Evolutionary conservation across 371 early-diverging fungal genomes (phyloP).

Genomic region (Rhizopus sp.): DNA sequence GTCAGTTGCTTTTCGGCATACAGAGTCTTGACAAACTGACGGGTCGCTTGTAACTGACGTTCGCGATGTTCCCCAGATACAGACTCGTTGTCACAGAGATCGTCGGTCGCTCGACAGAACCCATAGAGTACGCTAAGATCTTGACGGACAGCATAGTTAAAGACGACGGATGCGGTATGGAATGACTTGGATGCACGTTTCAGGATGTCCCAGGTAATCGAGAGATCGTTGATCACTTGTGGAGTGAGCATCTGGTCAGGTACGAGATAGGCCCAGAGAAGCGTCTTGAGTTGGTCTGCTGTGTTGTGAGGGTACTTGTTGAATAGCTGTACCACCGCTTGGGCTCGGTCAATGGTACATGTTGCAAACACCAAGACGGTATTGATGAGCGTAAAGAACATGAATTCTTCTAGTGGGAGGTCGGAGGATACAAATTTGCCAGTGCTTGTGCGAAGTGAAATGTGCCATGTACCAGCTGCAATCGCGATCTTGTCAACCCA

Average conservation of each 20-base stretch:
- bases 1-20: constrained; percentile 33
- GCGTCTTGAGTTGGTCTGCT: background rate
- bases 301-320: background rate
- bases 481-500: constrained; percentile 59
- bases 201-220: constrained; percentile 34
- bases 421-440: constrained; percentile 45
- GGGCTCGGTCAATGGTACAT: constrained; percentile 56
- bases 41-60: constrained; percentile 23
- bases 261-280: constrained; percentile 30
- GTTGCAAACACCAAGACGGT: constrained; percentile 62
- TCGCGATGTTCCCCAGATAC: constrained; percentile 27
- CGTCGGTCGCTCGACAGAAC: constrained; percentile 66
- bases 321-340: constrained; percentile 35
- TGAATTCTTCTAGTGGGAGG: constrained; percentile 65
- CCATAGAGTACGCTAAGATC: constrained; percentile 60
- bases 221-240: constrained; percentile 27
- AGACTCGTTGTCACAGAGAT: constrained; percentile 52
- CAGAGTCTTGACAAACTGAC: constrained; percentile 30
- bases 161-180: constrained; percentile 53
- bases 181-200: constrained; percentile 56
- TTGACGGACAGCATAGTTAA: constrained; percentile 48
- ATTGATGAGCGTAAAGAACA: constrained; percentile 61
- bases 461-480: constrained; percentile 58
- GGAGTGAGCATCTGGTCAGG: constrained; percentile 31
- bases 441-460: constrained; percentile 47